Evolutionary conservation across 2,329 filamentous ascomycete genomes (phyloP).

Genomic region (Cercospora beticola): DNA sequence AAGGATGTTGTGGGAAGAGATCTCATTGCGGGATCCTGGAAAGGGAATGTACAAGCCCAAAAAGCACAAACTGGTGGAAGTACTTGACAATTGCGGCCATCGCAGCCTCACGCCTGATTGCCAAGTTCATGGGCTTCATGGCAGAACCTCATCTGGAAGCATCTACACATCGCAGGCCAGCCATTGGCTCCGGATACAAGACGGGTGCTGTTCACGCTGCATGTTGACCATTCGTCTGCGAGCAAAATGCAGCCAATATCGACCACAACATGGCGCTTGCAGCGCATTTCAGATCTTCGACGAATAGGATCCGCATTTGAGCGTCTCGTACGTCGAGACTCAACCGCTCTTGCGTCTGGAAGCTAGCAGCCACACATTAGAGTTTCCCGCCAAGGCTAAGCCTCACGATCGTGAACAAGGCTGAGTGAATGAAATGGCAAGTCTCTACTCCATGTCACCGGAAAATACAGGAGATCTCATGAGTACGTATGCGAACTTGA

Average conservation of each 20-base stretch:
- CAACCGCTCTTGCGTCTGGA: neutral
- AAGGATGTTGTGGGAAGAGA: neutral
- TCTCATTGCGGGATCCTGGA: neutral
- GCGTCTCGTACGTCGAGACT: neutral
- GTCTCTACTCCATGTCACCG: neutral
- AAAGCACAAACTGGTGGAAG: too few species aligned
- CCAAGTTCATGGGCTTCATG: neutral
- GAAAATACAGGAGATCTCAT: neutral
- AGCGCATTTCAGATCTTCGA: neutral
- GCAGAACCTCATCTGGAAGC: neutral
- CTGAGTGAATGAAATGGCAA: neutral
- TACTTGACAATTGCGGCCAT: neutral
- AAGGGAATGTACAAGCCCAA: neutral
- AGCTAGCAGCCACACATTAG: neutral
- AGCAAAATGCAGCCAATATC: neutral
- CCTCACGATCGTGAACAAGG: neutral
- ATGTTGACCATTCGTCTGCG: neutral
- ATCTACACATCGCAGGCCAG: neutral
- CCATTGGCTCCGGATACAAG: neutral
- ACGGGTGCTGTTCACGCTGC: neutral
- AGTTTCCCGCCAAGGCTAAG: neutral
- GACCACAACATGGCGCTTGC: neutral
- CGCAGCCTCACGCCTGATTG: neutral
- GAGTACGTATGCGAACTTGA: neutral
- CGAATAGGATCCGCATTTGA: neutral